phyloP scores from a whole-genome alignment of 441 rosid species.

The Pelargonium australe region DNA sequence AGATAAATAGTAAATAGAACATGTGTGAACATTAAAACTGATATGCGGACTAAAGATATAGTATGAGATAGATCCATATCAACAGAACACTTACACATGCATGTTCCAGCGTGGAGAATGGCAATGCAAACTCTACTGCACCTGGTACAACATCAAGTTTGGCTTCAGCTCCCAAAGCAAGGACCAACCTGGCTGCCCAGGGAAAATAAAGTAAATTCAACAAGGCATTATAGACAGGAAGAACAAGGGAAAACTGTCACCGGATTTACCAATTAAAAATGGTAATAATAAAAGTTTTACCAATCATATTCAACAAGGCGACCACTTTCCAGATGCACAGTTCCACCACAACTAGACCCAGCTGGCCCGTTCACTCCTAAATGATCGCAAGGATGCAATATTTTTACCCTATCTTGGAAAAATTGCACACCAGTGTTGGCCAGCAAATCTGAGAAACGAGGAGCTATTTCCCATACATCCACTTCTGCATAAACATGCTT shows the following conservation, averaged over 20 bases:
- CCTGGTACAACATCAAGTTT: slow-evolving; percentile 81
- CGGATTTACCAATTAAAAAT: slow-evolving; percentile 6
- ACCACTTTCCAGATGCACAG: slow-evolving; percentile 80
- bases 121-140: slow-evolving; percentile 77
- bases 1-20: neutral
- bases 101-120: slow-evolving; percentile 81
- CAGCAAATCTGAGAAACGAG: slow-evolving; percentile 82
- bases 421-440: slow-evolving; percentile 64
- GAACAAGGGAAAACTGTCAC: neutral
- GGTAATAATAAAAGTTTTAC: slow-evolving; percentile 35
- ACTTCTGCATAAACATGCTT: slow-evolving; percentile 55
- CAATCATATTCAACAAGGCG: slow-evolving; percentile 81
- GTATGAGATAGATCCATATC: neutral
- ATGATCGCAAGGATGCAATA: slow-evolving; percentile 60
- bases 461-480: slow-evolving; percentile 96
- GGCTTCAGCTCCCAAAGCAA: slow-evolving; percentile 92
- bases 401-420: slow-evolving; percentile 68
- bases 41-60: neutral
- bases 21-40: slow-evolving; percentile 5
- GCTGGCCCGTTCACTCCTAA: slow-evolving; percentile 41
- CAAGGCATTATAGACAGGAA: slow-evolving; percentile 1
- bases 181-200: slow-evolving; percentile 98
- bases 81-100: slow-evolving; percentile 56
- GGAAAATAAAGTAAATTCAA: slow-evolving; percentile 38
- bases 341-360: slow-evolving; percentile 55